Base-by-base conservation (phyloP, 306 rosid genomes). In the Trifolium fragiferum region DNA sequence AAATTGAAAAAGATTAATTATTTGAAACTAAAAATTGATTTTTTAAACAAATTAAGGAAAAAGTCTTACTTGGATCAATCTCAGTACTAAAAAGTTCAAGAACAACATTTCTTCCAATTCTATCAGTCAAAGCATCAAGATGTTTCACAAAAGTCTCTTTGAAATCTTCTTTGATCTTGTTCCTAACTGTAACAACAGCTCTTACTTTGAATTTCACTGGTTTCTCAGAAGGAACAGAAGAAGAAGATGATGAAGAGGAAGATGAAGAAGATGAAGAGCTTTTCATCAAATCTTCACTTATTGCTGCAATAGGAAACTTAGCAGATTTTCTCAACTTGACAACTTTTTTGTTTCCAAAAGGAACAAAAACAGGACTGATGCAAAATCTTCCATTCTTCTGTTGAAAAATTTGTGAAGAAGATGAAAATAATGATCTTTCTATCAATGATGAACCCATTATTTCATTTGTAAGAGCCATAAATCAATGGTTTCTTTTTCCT, bases 181-280 rank as follows among this genome's bases (percentile, higher is more conserved):
- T 94, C 72, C 88, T 87, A 35, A 94, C 90, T 7, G 99, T 94
- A 4, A 88, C 84, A 15, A 94, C 96, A 27, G 95, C 97, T 85
- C 96, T 83, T 2, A 94, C 96, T 84, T 75, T 88, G 82, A 87
- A 88, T 74, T 82, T 85, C 55, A 82, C 93, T 2, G 93, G 84
- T 75, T 88, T 91, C 50, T 93, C 91, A 10, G 61, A 67, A 14
- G 84, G 27, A 2, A 68, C 33, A n/a, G 74, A 35, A 47, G 84
- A 38, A n/a, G 74, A 21, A n/a, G 74, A 21, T 27, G 84, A 38
- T 21, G 79, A 61, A 7, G 81, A 60, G 0, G 67, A 44, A 0
- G 79, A 32, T 0, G 75, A 19, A 4, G 82, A 50, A 8, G 83
- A 73, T 1, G 84, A 70, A 41, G 84, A 75, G 3, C 35, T 8